These are phyloP conservation scores for Cladosporium sp. DNA, from an alignment of 2,329 filamentous ascomycete genomes.

Conservation along the genomic window DNA sequence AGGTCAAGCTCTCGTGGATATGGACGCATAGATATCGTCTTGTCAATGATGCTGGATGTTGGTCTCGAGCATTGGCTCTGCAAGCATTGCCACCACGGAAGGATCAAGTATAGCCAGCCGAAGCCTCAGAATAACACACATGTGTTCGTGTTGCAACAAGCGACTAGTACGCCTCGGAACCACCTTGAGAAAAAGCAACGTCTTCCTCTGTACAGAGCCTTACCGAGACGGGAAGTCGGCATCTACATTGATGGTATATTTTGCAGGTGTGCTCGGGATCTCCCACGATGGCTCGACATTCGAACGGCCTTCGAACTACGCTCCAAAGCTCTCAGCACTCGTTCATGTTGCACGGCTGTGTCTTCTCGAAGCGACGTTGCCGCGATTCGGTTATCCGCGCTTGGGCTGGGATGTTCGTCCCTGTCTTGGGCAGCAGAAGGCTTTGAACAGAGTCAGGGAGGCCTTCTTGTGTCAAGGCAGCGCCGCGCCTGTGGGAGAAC, in stretches of 20 bases:
- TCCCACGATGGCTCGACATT: constrained; percentile 7
- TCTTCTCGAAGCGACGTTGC: constrained; percentile 6
- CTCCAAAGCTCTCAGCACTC: constrained; percentile 10
- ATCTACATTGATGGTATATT: constrained; percentile 12
- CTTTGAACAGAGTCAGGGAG: constrained; percentile 2
- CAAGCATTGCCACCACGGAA: not conserved
- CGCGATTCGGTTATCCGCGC: constrained; percentile 1
- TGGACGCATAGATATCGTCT: not conserved
- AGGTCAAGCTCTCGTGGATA: not conserved
- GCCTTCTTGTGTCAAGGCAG: constrained; percentile 5
- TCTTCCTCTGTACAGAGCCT: not conserved
- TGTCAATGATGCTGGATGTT: not conserved
- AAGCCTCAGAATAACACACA: not conserved
- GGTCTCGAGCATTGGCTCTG: not conserved
- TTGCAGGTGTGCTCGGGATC: constrained; percentile 6
- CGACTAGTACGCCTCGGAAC: not conserved
- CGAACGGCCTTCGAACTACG: constrained; percentile 13
- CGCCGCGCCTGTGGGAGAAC: constrained; percentile 4
- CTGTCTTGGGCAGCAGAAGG: not conserved
- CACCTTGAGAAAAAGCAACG: not conserved
- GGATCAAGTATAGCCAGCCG: not conserved
- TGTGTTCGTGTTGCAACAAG: not conserved
- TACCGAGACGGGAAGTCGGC: constrained; percentile 4
- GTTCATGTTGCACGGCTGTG: not conserved
- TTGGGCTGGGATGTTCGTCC: constrained; percentile 1